These are phyloP conservation scores for Cordyceps fumosorosea DNA, from an alignment of 2,329 filamentous ascomycete genomes.

Conservation along the genomic window DNA sequence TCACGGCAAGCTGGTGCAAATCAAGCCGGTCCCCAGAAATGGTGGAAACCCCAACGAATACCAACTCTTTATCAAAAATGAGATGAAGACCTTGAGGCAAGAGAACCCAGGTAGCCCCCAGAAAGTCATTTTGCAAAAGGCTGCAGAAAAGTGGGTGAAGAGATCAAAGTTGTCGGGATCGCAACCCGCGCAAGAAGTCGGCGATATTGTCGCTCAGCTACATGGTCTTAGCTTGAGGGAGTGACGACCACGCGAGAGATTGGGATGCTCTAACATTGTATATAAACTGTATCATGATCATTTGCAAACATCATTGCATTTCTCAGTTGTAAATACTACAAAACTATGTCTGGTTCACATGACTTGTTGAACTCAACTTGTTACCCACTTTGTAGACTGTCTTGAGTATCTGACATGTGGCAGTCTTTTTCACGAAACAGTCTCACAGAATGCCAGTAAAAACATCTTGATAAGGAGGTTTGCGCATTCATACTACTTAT, in stretches of 20 bases:
- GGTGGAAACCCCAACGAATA: slow-evolving; percentile 34
- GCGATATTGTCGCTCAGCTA: slow-evolving; percentile 19
- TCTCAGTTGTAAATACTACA: slow-evolving; percentile 8
- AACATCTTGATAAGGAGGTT: not conserved
- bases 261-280: not conserved
- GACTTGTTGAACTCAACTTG: not conserved
- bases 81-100: slow-evolving; percentile 56
- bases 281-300: slow-evolving; percentile 3
- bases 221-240: slow-evolving; percentile 22
- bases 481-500: not conserved
- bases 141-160: slow-evolving; percentile 54
- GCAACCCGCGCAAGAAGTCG: not conserved
- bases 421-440: not conserved
- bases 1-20: slow-evolving; percentile 63
- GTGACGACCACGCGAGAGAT: not conserved
- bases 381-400: not conserved
- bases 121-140: slow-evolving; percentile 62
- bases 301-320: not conserved
- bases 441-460: not conserved
- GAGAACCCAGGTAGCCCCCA: slow-evolving; percentile 52
- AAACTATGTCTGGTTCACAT: not conserved
- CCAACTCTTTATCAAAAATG: slow-evolving; percentile 54
- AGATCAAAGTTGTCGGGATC: slow-evolving; percentile 14
- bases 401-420: not conserved
- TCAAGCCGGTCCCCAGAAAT: slow-evolving; percentile 61